Evolutionary conservation across 2,329 filamentous ascomycete species (phyloP).

Genomic region (Nemania sp.): DNA sequence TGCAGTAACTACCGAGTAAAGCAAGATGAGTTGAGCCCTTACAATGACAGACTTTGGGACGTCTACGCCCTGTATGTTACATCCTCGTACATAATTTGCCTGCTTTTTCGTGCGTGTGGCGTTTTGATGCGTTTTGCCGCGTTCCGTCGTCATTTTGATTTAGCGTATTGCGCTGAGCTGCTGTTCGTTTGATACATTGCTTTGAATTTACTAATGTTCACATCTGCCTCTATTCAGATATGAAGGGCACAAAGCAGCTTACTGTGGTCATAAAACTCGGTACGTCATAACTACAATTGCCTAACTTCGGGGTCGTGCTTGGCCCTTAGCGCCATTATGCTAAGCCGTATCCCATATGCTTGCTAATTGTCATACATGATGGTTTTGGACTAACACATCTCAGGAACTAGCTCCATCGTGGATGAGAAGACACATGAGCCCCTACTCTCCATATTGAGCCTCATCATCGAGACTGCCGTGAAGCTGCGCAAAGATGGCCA

Average conservation of each 20-base stretch:
- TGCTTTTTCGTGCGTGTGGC: background rate
- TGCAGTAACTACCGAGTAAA: slow-evolving; percentile 11
- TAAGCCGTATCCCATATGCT: background rate
- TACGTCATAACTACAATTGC: slow-evolving; percentile 58
- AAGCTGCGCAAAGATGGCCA: slow-evolving; percentile 91
- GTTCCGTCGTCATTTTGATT: too few species aligned
- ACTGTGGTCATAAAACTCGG: slow-evolving; percentile 90
- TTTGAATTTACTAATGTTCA: slow-evolving; percentile 35
- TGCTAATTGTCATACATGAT: background rate
- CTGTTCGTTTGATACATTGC: slow-evolving; percentile 3
- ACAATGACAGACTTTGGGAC: slow-evolving; percentile 45
- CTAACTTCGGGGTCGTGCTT: background rate
- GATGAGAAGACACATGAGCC: slow-evolving; percentile 96
- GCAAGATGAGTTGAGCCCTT: slow-evolving; percentile 36
- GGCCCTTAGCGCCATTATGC: background rate
- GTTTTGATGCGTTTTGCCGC: slow-evolving; percentile 10
- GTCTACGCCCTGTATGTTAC: slow-evolving; percentile 48
- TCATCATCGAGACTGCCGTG: slow-evolving; percentile 94
- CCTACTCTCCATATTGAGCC: slow-evolving; percentile 86
- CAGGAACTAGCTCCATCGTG: slow-evolving; percentile 98
- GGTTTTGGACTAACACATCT: slow-evolving; percentile 19
- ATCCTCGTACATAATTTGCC: slow-evolving; percentile 23
- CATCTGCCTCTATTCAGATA: slow-evolving; percentile 59
- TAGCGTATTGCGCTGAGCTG: background rate
- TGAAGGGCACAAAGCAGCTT: slow-evolving; percentile 74